phyloP scores from a whole-genome alignment of 805 yeast genomes.

The Barnettozyma wickerhamii region DNA sequence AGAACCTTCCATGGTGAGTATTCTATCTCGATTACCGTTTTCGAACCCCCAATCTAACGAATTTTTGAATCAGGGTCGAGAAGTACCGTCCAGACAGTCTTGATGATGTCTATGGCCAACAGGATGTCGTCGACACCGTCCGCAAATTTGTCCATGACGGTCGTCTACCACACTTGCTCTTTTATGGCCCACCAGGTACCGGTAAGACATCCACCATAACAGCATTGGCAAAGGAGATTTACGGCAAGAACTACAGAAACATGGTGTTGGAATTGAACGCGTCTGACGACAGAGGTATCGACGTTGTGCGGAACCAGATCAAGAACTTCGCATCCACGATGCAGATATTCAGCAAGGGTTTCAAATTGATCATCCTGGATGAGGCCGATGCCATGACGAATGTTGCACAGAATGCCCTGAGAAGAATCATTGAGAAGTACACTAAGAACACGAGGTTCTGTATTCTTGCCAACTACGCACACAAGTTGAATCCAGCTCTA shows the following conservation, averaged over 20 bases:
- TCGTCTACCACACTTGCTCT: slow-evolving; percentile 82
- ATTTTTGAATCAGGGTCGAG: slow-evolving; percentile 64
- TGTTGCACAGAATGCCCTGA: slow-evolving; percentile 77
- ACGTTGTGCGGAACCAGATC: slow-evolving; percentile 95
- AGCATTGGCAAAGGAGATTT: slow-evolving; percentile 83
- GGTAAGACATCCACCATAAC: slow-evolving; percentile 88
- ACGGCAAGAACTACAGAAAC: slow-evolving; percentile 75
- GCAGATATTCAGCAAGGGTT: slow-evolving; percentile 84
- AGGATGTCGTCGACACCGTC: slow-evolving; percentile 79
- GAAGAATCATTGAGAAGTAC: slow-evolving; percentile 82
- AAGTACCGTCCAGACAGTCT: slow-evolving; percentile 85
- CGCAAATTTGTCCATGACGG: slow-evolving; percentile 80
- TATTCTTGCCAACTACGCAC: slow-evolving; percentile 92
- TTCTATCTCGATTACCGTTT: background rate
- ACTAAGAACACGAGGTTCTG: slow-evolving; percentile 95
- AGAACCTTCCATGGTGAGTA: slow-evolving; percentile 27
- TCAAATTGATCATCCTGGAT: slow-evolving; percentile 87
- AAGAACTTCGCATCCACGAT: slow-evolving; percentile 94
- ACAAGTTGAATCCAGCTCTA: slow-evolving; percentile 92
- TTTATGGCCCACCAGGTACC: slow-evolving; percentile 95
- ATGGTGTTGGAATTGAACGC: slow-evolving; percentile 96
- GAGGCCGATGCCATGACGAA: slow-evolving; percentile 96
- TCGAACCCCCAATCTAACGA: slow-evolving; percentile 4
- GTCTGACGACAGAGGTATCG: slow-evolving; percentile 96
- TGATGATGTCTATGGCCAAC: slow-evolving; percentile 90